Percentiles rank a stretch among this genome's conserved stretches.
Evolutionary conservation across 2,329 filamentous ascomycete species (phyloP).

Genomic region (Microthyrium microscopicum): DNA sequence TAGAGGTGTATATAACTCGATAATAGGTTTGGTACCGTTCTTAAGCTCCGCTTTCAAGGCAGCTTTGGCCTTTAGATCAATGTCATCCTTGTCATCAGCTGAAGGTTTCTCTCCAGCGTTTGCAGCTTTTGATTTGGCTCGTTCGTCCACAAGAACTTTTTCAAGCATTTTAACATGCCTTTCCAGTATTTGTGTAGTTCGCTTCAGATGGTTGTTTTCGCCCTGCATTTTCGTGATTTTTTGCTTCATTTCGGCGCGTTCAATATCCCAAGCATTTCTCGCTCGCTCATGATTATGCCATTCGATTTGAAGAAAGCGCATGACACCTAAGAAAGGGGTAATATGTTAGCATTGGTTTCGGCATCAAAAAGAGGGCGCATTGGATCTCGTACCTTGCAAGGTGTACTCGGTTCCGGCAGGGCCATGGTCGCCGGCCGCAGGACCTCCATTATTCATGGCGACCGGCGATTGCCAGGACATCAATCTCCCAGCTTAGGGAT

Average conservation of each 20-base stretch:
- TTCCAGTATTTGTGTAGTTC: conserved; percentile 73
- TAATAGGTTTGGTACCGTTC: conserved; percentile 16
- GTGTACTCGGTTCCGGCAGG: conserved; percentile 55
- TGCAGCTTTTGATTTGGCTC: conserved; percentile 45
- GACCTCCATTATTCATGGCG: conserved; percentile 41
- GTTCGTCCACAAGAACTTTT: conserved; percentile 69
- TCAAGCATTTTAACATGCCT: conserved; percentile 85
- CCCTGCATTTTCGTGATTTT: conserved; percentile 91
- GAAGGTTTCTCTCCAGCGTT: conserved; percentile 35
- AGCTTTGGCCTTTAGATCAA: conserved; percentile 18
- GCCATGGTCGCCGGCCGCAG: conserved; percentile 29
- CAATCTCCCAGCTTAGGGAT: no score
- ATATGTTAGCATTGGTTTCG: conserved; percentile 2
- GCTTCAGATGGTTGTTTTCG: conserved; percentile 69
- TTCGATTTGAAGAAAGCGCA: conserved; percentile 98
- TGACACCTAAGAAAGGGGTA: conserved; percentile 51
- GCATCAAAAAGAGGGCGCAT: no score
- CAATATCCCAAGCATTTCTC: conserved; percentile 96
- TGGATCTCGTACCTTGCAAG: conserved; percentile 43
- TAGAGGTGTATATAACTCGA: not conserved
- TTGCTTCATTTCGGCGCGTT: conserved; percentile 96
- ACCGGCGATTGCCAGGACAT: conserved; percentile 60
- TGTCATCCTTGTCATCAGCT: conserved; percentile 21
- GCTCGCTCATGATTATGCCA: conserved; percentile 98
- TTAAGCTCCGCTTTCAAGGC: conserved; percentile 11